Conservation (phyloP, 1,284 basidiomycete genomes). For the Pisolithus thermaeus region DNA sequence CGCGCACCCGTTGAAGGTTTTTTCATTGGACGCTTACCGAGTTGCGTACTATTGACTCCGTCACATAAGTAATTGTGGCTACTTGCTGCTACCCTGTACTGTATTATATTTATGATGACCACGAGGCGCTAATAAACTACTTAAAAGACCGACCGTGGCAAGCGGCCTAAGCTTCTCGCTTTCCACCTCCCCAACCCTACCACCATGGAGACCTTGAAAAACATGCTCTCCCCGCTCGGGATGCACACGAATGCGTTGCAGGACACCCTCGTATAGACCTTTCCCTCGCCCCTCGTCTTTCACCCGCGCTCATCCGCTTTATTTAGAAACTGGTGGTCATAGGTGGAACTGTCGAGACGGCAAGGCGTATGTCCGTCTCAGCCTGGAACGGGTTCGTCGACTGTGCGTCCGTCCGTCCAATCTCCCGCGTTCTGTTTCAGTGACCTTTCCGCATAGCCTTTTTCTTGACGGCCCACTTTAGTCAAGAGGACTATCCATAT, state of each 20-base stretch:
- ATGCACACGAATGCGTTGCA: constrained; percentile 54
- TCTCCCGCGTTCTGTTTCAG: constrained; percentile 7
- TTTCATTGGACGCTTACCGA: constrained; percentile 25
- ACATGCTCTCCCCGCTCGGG: constrained; percentile 52
- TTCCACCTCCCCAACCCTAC: constrained; percentile 16
- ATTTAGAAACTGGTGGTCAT: constrained; percentile 71
- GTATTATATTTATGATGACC: constrained; percentile 16
- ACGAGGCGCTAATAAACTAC: constrained; percentile 27
- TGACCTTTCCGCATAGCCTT: constrained; percentile 47
- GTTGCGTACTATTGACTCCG: constrained; percentile 25
- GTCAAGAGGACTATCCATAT: constrained; percentile 79
- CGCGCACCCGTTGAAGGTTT: constrained; percentile 9
- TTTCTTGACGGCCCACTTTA: constrained; percentile 82
- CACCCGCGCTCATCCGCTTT: constrained; percentile 2
- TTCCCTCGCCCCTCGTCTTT: background rate
- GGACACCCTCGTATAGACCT: constrained; percentile 49
- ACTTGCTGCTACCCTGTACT: constrained; percentile 22
- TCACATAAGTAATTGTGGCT: constrained; percentile 6
- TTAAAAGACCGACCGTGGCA: constrained; percentile 30
- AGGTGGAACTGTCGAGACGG: constrained; percentile 73
- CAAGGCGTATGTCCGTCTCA: constrained; percentile 65
- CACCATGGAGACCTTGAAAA: constrained; percentile 57
- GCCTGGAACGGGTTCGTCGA: constrained; percentile 85
- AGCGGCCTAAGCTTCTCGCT: constrained; percentile 14
- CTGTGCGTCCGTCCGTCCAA: constrained; percentile 44